phyloP scores from a whole-genome alignment of 352 stramenopile species.

The Phytophthora sp. region DNA sequence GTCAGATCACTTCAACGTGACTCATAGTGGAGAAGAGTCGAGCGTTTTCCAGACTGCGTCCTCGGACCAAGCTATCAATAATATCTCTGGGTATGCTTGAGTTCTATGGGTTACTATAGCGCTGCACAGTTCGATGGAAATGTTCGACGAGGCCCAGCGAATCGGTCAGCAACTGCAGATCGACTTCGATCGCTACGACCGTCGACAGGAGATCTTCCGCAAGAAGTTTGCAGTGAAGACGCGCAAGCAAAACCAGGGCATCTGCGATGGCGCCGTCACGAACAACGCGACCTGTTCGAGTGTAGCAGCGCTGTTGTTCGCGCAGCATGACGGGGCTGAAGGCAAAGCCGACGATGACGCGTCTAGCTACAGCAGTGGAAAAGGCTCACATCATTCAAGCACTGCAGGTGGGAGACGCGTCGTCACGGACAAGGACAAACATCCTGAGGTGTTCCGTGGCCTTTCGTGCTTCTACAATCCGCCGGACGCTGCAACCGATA shows the following conservation, averaged over 20 bases:
- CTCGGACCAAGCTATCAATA: conserved; percentile 4
- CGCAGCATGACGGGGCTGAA: conserved; percentile 17
- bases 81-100: not conserved
- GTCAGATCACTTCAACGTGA: conserved; percentile 33
- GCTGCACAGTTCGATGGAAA: conserved; percentile 39
- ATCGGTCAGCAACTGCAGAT: conserved; percentile 42
- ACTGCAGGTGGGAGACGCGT: not conserved
- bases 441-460: conserved; percentile 32
- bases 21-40: conserved; percentile 12
- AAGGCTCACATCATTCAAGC: not conserved
- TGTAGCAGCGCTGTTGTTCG: conserved; percentile 45
- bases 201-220: conserved; percentile 58
- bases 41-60: conserved; percentile 14
- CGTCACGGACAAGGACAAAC: conserved; percentile 34
- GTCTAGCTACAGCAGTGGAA: conserved; percentile 4
- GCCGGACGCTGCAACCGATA: conserved; percentile 49
- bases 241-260: conserved; percentile 54
- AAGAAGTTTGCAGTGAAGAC: conserved; percentile 59
- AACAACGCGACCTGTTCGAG: conserved; percentile 32
- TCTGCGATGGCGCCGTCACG: conserved; percentile 46
- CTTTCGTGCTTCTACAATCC: conserved; percentile 60
- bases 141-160: conserved; percentile 56
- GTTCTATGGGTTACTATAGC: not conserved
- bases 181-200: conserved; percentile 54
- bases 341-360: not conserved